Evolutionary conservation across 78 protist genomes (phyloP).

Genomic region (Dictyostelium discoideum): DNA sequence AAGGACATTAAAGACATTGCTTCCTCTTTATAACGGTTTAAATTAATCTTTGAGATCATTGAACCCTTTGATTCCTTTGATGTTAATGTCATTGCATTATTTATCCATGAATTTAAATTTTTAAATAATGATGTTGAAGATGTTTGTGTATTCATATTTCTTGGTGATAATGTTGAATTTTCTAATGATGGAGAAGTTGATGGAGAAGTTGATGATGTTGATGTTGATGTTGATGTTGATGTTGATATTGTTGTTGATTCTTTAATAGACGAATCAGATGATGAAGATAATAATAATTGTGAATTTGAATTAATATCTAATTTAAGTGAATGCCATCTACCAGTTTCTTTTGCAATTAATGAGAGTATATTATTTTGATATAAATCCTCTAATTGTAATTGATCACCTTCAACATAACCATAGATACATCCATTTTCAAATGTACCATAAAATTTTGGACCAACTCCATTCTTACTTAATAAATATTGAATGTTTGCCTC

Average conservation of each 20-base stretch:
- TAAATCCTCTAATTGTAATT: slow-evolving; percentile 55
- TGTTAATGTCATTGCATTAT: neutral
- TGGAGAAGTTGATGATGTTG: neutral
- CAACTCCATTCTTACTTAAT: slow-evolving; percentile 80
- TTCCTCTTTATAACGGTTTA: slow-evolving; percentile 49
- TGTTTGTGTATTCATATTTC: neutral
- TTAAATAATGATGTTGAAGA: slow-evolving; percentile 20
- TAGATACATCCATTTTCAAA: slow-evolving; percentile 82
- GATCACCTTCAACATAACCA: slow-evolving; percentile 76
- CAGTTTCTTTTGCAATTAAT: slow-evolving; percentile 43
- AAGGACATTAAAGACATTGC: slow-evolving; percentile 13
- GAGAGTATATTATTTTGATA: neutral
- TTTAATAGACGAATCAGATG: neutral
- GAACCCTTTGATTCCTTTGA: neutral
- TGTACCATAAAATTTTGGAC: slow-evolving; percentile 83
- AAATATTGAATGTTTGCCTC: slow-evolving; percentile 62
- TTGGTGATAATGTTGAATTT: neutral
- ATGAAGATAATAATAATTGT: neutral
- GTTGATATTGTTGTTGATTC: neutral
- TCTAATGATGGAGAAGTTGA: neutral
- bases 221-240: neutral
- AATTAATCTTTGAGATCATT: neutral
- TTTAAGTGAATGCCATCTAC: slow-evolving; percentile 53
- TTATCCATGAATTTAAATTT: slow-evolving; percentile 57
- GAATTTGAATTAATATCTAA: neutral